These are phyloP conservation scores for Termitomyces bulborhizus DNA, from an alignment of 768 basidiomycete genomes.

Conservation along the genomic window DNA sequence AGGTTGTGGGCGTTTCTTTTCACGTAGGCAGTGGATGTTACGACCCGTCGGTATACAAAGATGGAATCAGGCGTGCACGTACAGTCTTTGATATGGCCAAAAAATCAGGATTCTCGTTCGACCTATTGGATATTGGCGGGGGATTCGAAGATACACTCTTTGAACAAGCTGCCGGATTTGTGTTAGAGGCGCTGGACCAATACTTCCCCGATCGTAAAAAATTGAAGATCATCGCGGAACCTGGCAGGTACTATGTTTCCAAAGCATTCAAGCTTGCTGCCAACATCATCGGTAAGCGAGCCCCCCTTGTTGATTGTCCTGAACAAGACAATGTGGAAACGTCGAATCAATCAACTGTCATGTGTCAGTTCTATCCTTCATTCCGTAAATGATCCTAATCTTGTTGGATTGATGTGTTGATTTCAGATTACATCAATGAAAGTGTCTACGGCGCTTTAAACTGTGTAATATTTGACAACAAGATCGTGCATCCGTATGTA, in stretches of 20 bases:
- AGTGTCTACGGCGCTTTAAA: constrained; percentile 97
- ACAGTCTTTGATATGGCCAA: constrained; percentile 84
- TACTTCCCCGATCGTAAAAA: constrained; percentile 73
- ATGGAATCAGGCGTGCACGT: constrained; percentile 80
- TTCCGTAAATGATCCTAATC: not conserved
- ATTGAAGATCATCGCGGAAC: constrained; percentile 88
- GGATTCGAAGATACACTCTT: constrained; percentile 91
- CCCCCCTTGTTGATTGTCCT: constrained; percentile 34
- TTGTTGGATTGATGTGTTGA: constrained; percentile 6
- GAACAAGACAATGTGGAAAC: constrained; percentile 21
- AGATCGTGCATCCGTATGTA: constrained; percentile 76
- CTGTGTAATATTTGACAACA: constrained; percentile 96
- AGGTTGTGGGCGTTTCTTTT: constrained; percentile 94
- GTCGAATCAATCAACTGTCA: constrained; percentile 48
- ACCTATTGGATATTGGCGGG: constrained; percentile 90
- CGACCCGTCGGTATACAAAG: constrained; percentile 85
- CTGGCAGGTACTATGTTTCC: constrained; percentile 91
- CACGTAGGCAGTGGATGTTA: constrained; percentile 98
- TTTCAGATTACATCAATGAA: constrained; percentile 95
- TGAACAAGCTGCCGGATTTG: constrained; percentile 65
- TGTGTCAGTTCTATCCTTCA: constrained; percentile 66
- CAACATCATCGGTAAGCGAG: constrained; percentile 87
- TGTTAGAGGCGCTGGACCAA: constrained; percentile 62
- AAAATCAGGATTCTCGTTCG: constrained; percentile 75
- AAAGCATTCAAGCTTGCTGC: constrained; percentile 88